Conservation (phyloP, 768 basidiomycete genomes). For the Sarcodon aspratus region DNA sequence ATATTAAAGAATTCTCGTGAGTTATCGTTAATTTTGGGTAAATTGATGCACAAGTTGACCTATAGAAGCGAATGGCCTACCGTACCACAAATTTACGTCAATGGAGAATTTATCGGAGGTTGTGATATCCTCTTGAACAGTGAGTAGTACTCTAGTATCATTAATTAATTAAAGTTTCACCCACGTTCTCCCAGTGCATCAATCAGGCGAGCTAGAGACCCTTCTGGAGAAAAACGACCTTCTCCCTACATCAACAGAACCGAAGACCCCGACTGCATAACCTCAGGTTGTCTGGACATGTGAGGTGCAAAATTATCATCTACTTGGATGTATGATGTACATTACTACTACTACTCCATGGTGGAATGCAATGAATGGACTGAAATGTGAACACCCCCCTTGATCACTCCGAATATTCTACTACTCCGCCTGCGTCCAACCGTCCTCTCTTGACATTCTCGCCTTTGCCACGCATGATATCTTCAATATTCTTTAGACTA, state of each 20-base stretch:
- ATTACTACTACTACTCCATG: too few species aligned
- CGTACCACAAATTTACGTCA: conserved; percentile 89
- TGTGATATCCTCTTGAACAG: conserved; percentile 91
- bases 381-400: not conserved
- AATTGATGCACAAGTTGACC: not conserved
- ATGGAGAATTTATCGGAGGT: conserved; percentile 93
- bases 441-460: conserved; percentile 45
- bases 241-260: conserved; percentile 27
- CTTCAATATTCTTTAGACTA: conserved; percentile 70
- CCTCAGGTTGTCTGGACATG: not conserved
- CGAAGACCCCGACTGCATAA: conserved; percentile 8
- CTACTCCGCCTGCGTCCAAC: conserved; percentile 36
- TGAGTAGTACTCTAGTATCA: conserved; percentile 29
- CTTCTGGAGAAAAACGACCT: conserved; percentile 67
- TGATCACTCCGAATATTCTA: conserved; percentile 34
- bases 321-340: too few species aligned
- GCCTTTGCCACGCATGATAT: conserved; percentile 66
- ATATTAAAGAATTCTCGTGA: conserved; percentile 96
- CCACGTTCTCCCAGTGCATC: conserved; percentile 61
- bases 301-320: too few species aligned
- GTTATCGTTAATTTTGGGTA: conserved; percentile 20
- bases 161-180: conserved; percentile 1
- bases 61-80: conserved; percentile 87
- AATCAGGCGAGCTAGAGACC: conserved; percentile 85
- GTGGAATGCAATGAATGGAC: not conserved